Conservation (phyloP, 2,329 filamentous ascomycete genomes). For the Diplodia seriata region DNA sequence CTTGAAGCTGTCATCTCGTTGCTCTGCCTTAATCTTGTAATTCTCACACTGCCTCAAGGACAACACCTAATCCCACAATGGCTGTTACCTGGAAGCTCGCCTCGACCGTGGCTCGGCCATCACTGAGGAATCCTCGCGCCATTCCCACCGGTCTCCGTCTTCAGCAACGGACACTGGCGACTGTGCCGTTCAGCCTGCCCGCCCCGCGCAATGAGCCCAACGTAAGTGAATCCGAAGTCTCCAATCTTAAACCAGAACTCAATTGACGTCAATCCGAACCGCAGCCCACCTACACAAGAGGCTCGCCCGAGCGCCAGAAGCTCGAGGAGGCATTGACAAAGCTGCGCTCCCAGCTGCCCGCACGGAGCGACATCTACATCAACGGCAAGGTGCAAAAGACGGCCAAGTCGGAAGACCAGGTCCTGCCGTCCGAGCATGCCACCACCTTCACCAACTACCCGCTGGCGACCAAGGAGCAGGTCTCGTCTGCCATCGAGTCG, state of each 20-base stretch:
- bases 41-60: background rate
- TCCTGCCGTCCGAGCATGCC: slow-evolving; percentile 60
- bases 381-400: slow-evolving; percentile 41
- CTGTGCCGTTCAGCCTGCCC: slow-evolving; percentile 42
- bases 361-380: slow-evolving; percentile 40
- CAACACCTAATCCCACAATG: slow-evolving; percentile 29
- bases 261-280: background rate
- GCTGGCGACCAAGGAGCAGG: slow-evolving; percentile 76
- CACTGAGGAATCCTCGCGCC: background rate
- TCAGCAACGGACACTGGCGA: slow-evolving; percentile 40
- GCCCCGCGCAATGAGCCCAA: slow-evolving; percentile 43
- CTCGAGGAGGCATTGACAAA: slow-evolving; percentile 40
- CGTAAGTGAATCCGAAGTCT: background rate
- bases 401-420: slow-evolving; percentile 40
- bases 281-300: slow-evolving; percentile 40
- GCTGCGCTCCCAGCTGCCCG: slow-evolving; percentile 40
- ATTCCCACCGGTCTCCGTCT: slow-evolving; percentile 16
- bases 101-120: slow-evolving; percentile 31
- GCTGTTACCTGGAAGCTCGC: slow-evolving; percentile 36
- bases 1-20: background rate
- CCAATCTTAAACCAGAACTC: background rate
- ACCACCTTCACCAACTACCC: slow-evolving; percentile 82
- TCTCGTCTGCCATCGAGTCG: slow-evolving; percentile 79
- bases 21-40: background rate
- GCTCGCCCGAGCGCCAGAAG: slow-evolving; percentile 40